Percentiles rank a stretch among this genome's conserved stretches.
phyloP scores from a whole-genome alignment of 352 stramenopile species.

The Phytophthora meadii region DNA sequence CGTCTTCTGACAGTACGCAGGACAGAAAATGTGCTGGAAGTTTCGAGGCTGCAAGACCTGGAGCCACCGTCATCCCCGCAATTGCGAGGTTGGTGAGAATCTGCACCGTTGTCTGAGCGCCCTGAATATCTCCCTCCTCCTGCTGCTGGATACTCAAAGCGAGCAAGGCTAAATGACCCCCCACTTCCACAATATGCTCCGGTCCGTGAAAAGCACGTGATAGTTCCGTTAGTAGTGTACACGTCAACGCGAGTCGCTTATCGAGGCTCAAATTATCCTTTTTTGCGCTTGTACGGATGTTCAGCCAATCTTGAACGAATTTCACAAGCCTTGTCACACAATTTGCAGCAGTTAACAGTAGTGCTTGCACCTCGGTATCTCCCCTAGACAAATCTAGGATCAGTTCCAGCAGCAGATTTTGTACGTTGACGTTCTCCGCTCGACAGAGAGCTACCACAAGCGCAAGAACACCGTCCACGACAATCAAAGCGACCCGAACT shows the following conservation, averaged over 20 bases:
- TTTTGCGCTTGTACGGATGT: slow-evolving; percentile 1
- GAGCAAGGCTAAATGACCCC: slow-evolving; percentile 48
- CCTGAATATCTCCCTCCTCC: slow-evolving; percentile 24
- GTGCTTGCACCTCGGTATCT: slow-evolving; percentile 69
- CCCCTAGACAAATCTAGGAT: slow-evolving; percentile 54
- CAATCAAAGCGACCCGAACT: slow-evolving; percentile 69
- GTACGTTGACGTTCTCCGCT: slow-evolving; percentile 40
- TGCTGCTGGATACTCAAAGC: slow-evolving; percentile 51
- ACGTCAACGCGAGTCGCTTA: slow-evolving; percentile 50
- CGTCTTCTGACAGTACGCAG: slow-evolving; percentile 35
- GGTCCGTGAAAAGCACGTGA: slow-evolving; percentile 42
- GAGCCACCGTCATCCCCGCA: slow-evolving; percentile 29
- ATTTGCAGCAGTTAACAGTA: slow-evolving; percentile 54
- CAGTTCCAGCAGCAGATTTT: slow-evolving; percentile 58
- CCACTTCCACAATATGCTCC: slow-evolving; percentile 45
- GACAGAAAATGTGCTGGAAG: slow-evolving; percentile 57
- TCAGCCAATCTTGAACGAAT: slow-evolving; percentile 50
- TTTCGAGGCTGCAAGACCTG: slow-evolving; percentile 45
- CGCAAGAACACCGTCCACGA: slow-evolving; percentile 73
- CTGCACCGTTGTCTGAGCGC: slow-evolving; percentile 45
- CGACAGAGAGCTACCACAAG: slow-evolving; percentile 55
- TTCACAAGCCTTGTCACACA: slow-evolving; percentile 53
- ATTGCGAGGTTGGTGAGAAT: slow-evolving; percentile 57
- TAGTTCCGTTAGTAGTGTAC: slow-evolving; percentile 53
- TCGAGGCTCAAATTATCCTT: slow-evolving; percentile 34